Conservation (phyloP, 2,329 filamentous ascomycete genomes). For the Calcarisporium arbuscula region DNA sequence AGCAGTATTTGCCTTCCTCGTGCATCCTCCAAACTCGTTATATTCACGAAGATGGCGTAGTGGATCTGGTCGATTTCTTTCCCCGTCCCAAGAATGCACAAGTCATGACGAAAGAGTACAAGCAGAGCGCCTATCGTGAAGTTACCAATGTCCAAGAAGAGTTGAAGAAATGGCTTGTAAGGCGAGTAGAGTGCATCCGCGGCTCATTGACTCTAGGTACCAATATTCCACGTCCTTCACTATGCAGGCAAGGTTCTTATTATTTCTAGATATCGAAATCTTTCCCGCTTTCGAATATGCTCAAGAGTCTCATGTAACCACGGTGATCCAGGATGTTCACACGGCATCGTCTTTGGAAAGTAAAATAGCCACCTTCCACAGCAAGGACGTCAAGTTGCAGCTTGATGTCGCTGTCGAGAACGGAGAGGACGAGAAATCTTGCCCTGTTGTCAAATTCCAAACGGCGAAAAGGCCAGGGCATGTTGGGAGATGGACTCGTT, state of each 20-base stretch:
- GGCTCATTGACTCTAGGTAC: constrained; percentile 55
- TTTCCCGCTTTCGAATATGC: constrained; percentile 71
- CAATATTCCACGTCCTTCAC: constrained; percentile 3
- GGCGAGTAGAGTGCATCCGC: constrained; percentile 66
- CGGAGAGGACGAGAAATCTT: constrained; percentile 32
- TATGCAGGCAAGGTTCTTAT: constrained; percentile 1
- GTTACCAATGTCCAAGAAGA: constrained; percentile 49
- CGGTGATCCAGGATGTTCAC: constrained; percentile 40
- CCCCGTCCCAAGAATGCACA: constrained; percentile 58
- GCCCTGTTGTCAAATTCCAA: constrained; percentile 48
- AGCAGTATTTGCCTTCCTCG: constrained; percentile 69
- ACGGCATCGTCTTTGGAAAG: constrained; percentile 35
- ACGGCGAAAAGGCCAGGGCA: constrained; percentile 44
- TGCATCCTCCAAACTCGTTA: constrained; percentile 75
- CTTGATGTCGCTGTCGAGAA: constrained; percentile 62
- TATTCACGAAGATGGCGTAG: constrained; percentile 68
- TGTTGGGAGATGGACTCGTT: constrained; percentile 57
- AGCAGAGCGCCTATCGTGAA: constrained; percentile 48
- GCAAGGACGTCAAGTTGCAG: constrained; percentile 53
- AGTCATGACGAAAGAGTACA: constrained; percentile 40
- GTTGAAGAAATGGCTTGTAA: constrained; percentile 64
- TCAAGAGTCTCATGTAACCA: constrained; percentile 53
- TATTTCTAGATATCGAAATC: constrained; percentile 52
- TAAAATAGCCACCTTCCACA: constrained; percentile 59
- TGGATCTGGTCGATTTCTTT: constrained; percentile 70